Evolutionary conservation across 2,329 filamentous ascomycete genomes (phyloP).

Genomic region (Beauveria sp.): DNA sequence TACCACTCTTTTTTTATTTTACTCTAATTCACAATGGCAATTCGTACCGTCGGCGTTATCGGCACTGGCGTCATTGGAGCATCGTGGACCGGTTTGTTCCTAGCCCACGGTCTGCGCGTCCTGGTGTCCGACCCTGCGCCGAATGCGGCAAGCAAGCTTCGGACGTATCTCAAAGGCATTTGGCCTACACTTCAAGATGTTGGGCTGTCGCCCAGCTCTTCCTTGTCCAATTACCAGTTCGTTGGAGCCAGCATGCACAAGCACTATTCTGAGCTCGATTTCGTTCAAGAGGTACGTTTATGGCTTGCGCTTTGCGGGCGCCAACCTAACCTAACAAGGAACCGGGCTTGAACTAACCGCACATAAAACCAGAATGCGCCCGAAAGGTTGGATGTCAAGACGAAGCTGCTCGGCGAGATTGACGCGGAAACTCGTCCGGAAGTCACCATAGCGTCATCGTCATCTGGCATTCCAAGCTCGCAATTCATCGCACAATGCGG

Average conservation of each 20-base stretch:
- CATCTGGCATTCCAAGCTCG: slow-evolving; percentile 25
- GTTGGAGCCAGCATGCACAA: neutral
- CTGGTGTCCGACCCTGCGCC: slow-evolving; percentile 32
- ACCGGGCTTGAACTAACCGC: neutral
- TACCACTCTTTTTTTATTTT: neutral
- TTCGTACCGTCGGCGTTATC: slow-evolving; percentile 22
- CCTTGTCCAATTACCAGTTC: neutral
- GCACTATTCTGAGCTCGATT: slow-evolving; percentile 19
- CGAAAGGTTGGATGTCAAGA: slow-evolving; percentile 32
- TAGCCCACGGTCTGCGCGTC: slow-evolving; percentile 26
- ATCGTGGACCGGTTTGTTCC: slow-evolving; percentile 30
- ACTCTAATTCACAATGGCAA: neutral
- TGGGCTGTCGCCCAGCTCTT: neutral
- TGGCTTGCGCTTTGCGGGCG: neutral
- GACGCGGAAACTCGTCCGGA: slow-evolving; percentile 21
- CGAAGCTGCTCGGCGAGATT: slow-evolving; percentile 26
- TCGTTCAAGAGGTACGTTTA: slow-evolving; percentile 23
- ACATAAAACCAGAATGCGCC: slow-evolving; percentile 24
- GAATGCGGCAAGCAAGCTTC: slow-evolving; percentile 24
- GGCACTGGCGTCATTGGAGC: slow-evolving; percentile 27
- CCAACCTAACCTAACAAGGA: too few species aligned
- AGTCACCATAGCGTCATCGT: slow-evolving; percentile 32
- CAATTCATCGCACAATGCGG: slow-evolving; percentile 11
- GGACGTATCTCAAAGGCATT: neutral
- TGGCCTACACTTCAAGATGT: neutral